Base-by-base conservation (phyloP, 345 rosid genomes). In the Trapa incisa region DNA sequence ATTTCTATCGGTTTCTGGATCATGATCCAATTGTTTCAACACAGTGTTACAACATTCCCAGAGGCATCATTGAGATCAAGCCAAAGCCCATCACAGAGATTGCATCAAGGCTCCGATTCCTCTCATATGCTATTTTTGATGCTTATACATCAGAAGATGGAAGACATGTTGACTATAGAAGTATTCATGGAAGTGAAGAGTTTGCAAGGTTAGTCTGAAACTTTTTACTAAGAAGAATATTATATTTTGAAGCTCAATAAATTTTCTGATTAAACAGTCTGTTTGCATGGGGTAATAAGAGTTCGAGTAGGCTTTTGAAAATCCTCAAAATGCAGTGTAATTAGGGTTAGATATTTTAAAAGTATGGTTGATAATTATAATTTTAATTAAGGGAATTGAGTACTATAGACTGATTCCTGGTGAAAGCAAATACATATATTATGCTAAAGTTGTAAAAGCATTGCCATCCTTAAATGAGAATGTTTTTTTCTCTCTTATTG, bases 171-270 rank as follows among this genome's bases (percentile, higher is more conserved):
- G 92, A 92, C 77, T 92, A 92, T 65, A 82, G 85, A 86, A 92
- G 84, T 72, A 81, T 92, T 70, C 92, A 89, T 81, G 98, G 95
- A 65, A 92, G 96, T 70, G 98, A 89, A 81, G 96, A 89, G 75
- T 92, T 89, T 75, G 96, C 95, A 73, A 87, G 98, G 98, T 92
- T 41, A 68, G 78, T 52, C 60, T 61, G 37, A 22, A 70, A 22
- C 33, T 70, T 22, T 33, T 43, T 9, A 42, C n/a, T 10, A 33
- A 22, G 35, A n/a, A 6, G 22, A 54, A 35, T 52, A 52, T 52
- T 52, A 52, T 22, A 4, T 22, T 54, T 22, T 54, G 11, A 54
- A 54, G 1, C 60, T 54, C 60, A n/a, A 41, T 4, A 41, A 1
- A 14, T 4, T 2, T 15, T n/a, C 57, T 8, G 35, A 54, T 22